phyloP scores from a whole-genome alignment of 305 asterid species.

The Caryopteris hybrid region DNA sequence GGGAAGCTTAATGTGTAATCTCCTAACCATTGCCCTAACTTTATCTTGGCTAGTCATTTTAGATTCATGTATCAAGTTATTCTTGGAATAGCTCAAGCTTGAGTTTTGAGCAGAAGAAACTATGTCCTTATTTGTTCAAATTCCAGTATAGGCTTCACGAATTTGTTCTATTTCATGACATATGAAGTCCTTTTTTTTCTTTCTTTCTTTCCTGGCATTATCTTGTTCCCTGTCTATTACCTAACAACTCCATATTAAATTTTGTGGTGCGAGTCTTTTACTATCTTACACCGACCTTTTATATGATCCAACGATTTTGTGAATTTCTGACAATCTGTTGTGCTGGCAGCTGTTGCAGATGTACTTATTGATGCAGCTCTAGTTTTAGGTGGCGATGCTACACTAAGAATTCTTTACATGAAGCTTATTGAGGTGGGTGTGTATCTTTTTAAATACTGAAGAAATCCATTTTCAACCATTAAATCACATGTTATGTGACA shows the following conservation, averaged over 20 bases:
- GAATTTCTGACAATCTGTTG: constrained; percentile 28
- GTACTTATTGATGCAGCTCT: constrained; percentile 96
- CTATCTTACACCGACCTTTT: constrained; percentile 15
- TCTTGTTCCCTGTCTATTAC: background rate
- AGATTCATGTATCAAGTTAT: background rate
- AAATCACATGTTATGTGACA: background rate
- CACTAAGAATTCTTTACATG: constrained; percentile 78
- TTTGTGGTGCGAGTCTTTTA: background rate
- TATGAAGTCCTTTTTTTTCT: constrained; percentile 1
- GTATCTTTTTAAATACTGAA: constrained; percentile 20
- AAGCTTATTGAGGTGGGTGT: constrained; percentile 84
- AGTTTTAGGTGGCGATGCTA: constrained; percentile 90
- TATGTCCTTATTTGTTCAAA: background rate
- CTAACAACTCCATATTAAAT: background rate
- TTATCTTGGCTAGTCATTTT: background rate
- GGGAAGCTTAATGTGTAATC: constrained; percentile 4
- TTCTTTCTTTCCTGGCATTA: constrained; percentile 5
- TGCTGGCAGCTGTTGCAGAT: constrained; percentile 92
- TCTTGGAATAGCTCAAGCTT: background rate
- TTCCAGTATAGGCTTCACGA: background rate
- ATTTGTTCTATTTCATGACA: background rate
- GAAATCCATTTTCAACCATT: constrained; percentile 18
- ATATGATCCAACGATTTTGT: constrained; percentile 13
- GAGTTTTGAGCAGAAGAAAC: background rate
- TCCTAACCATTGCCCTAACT: background rate